Evolutionary conservation across 2,329 filamentous ascomycete genomes (phyloP).

Genomic region (Whalleya microplaca): DNA sequence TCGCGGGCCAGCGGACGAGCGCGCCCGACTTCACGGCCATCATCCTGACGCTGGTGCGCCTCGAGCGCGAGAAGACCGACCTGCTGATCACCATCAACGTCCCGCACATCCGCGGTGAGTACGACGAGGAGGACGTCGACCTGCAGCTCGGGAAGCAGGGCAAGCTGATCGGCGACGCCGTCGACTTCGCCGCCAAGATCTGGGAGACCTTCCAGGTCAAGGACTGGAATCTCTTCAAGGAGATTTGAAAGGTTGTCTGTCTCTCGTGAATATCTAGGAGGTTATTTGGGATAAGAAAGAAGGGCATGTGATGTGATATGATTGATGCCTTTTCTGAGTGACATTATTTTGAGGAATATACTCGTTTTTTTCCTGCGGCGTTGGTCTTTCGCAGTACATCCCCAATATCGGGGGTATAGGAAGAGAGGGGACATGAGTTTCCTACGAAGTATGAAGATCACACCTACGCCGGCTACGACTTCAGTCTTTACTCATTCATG

Average conservation of each 20-base stretch:
- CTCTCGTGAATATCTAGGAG: not conserved
- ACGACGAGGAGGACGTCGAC: slow-evolving; percentile 73
- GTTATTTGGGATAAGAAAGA: slow-evolving; percentile 1
- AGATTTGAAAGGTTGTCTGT: slow-evolving; percentile 34
- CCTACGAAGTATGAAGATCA: not conserved
- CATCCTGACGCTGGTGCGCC: slow-evolving; percentile 74
- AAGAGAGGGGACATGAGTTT: not conserved
- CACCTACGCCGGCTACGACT: too few relatives aligned
- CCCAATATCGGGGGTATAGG: not conserved
- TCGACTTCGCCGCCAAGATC: slow-evolving; percentile 70
- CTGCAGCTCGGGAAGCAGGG: slow-evolving; percentile 67
- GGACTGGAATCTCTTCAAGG: slow-evolving; percentile 76
- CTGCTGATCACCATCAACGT: slow-evolving; percentile 87
- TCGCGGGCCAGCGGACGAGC: slow-evolving; percentile 41
- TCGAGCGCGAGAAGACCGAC: slow-evolving; percentile 78
- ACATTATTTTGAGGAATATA: not conserved
- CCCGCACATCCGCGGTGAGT: slow-evolving; percentile 77
- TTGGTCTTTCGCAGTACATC: not conserved
- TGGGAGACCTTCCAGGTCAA: slow-evolving; percentile 76
- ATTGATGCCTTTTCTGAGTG: not conserved
- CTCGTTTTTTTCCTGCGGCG: not conserved
- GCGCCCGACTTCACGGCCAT: slow-evolving; percentile 71
- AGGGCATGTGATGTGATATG: not conserved
- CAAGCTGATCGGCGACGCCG: slow-evolving; percentile 67
- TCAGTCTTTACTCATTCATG: too few relatives aligned